Evolutionary conservation across 805 yeast genomes (phyloP), one percentile per base, ranked within the genome.

Genomic region (Candida yuanshanica): DNA sequence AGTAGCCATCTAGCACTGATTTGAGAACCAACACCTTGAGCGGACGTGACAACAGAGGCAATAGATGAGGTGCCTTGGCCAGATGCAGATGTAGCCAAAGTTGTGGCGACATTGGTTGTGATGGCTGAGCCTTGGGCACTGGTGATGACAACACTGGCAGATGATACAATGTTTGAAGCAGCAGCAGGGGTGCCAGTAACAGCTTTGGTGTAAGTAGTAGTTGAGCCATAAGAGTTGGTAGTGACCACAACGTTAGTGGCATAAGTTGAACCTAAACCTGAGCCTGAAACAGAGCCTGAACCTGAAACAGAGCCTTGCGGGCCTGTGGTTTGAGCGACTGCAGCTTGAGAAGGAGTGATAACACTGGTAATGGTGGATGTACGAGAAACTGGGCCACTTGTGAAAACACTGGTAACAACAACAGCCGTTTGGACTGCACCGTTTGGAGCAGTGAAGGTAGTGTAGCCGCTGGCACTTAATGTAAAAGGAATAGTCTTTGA

Each of bases 331-430:
- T n/a, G n/a, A n/a, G n/a, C 23, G 4, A 23, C 20, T 9, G 35
- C 17, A 9, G n/a, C n/a, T n/a, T n/a, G n/a, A n/a, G n/a, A n/a
- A n/a, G n/a, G n/a, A n/a, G n/a, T n/a, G n/a, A 34, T 26, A 9
- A 26, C 44, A 43, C 12, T 22, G 1, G 33, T 26, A 17, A 26
- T 34, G 17, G 37, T 12, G 20, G 41, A 20, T 16, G 24, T 22
- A 13, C 17, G 37, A 25, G 21, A 20, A 22, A 27, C 36, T 12
- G 39, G 39, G 25, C 35, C 25, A 20, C 33, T 42, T n/a, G 40
- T 31, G 12, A 12, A 33, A 14, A 40, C 14, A 20, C 20, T 21
- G 14, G 32, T 11, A 27, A 32, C 24, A 17, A 23, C 18, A 29
- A 37, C 31, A 22, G 21, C 24, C n/a, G 35, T 37, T 13, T 37